A percentile compares a stretch with the other conserved stretches of the same genome.
These are phyloP conservation scores for Epichloe elymi DNA, from an alignment of 2,329 filamentous ascomycete genomes.

Conservation along the genomic window DNA sequence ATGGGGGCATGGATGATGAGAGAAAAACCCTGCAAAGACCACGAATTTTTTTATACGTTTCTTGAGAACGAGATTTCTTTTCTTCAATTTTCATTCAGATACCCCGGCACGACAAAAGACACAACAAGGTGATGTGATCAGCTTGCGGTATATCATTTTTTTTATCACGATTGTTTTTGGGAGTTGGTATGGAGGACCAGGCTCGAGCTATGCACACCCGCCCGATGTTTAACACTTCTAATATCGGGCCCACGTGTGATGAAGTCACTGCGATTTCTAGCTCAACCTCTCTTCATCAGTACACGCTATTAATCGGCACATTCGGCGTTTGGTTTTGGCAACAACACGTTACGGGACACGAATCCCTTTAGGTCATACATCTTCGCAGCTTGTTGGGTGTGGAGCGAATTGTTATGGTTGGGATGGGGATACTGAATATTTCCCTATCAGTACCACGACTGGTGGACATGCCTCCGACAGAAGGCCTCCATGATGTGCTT, in stretches of 20 bases:
- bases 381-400: background rate
- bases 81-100: slow-evolving; percentile 23
- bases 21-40: slow-evolving; percentile 16
- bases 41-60: slow-evolving; percentile 21
- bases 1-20: background rate
- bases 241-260: background rate
- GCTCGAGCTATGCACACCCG: background rate
- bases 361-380: background rate
- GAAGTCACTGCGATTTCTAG: background rate
- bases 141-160: slow-evolving; percentile 11
- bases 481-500: background rate
- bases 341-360: background rate
- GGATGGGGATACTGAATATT: background rate
- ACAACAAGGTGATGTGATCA: slow-evolving; percentile 12
- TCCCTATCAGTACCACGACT: background rate
- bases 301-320: slow-evolving; percentile 22
- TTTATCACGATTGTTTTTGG: slow-evolving; percentile 2
- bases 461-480: too few species aligned
- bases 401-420: background rate
- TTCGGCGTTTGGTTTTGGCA: slow-evolving; percentile 15
- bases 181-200: background rate
- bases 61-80: slow-evolving; percentile 18
- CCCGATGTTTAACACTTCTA: too few species aligned
- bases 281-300: slow-evolving; percentile 3
- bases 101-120: slow-evolving; percentile 27